Percentiles rank a stretch among this genome's conserved stretches.
These are phyloP conservation scores for Henckelia pumila DNA, from an alignment of 257 asterid species.

Conservation along the genomic window DNA sequence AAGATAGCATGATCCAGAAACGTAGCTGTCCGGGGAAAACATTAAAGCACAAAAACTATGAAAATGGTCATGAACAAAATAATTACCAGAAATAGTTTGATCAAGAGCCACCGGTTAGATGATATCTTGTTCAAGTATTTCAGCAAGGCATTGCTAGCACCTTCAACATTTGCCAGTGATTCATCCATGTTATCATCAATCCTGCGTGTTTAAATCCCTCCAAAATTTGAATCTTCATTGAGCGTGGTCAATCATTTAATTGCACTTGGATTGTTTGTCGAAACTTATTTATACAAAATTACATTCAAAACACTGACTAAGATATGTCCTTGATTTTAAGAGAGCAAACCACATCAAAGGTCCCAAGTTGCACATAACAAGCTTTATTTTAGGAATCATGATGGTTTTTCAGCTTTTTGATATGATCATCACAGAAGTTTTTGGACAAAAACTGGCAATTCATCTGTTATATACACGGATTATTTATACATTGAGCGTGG, in stretches of 20 bases:
- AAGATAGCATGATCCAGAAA: background rate
- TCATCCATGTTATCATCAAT: conserved; percentile 89
- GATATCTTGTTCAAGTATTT: conserved; percentile 66
- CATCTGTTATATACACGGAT: conserved; percentile 7
- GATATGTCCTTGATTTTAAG: no score
- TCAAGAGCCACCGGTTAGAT: conserved; percentile 81
- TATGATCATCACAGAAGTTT: no score
- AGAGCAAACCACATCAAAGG: no score
- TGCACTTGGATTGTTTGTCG: no score
- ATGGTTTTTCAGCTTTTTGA: no score
- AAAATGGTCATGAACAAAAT: conserved; percentile 61
- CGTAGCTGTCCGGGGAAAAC: conserved; percentile 2
- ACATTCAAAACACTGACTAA: no score
- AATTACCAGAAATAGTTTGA: conserved; percentile 66
- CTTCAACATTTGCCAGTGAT: conserved; percentile 72
- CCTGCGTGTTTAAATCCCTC: conserved; percentile 43
- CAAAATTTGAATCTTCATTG: conserved; percentile 5
- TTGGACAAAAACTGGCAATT: background rate
- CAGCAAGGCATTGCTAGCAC: conserved; percentile 68
- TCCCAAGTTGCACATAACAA: no score
- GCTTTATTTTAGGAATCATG: no score
- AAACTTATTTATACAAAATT: no score
- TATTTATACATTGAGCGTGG: no score
- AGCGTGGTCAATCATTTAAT: no score
- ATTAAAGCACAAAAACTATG: conserved; percentile 62